phyloP scores from a whole-genome alignment of 1,139 yeast species.

The Yamadazyma aaseri region DNA sequence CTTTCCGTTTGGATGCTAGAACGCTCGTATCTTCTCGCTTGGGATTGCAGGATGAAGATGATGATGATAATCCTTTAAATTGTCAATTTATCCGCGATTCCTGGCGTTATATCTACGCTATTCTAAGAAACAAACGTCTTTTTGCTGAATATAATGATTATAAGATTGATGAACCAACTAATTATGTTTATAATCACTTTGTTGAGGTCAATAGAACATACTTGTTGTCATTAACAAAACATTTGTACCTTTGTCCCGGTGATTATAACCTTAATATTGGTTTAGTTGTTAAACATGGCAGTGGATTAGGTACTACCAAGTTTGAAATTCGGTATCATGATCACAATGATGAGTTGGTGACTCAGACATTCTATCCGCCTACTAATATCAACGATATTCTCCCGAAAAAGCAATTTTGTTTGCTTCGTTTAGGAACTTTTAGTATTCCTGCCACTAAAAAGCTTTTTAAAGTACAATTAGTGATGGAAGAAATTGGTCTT shows the following conservation, averaged over 20 bases:
- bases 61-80: slow-evolving; percentile 19
- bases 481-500: slow-evolving; percentile 61
- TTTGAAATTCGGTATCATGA: slow-evolving; percentile 42
- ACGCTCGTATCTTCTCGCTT: slow-evolving; percentile 33
- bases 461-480: slow-evolving; percentile 39
- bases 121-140: slow-evolving; percentile 49
- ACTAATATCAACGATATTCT: slow-evolving; percentile 56
- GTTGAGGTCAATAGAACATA: slow-evolving; percentile 51
- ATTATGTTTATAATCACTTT: slow-evolving; percentile 43
- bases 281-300: slow-evolving; percentile 49
- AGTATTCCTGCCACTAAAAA: slow-evolving; percentile 22
- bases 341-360: slow-evolving; percentile 19
- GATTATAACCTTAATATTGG: slow-evolving; percentile 52
- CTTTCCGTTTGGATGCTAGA: slow-evolving; percentile 39
- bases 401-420: slow-evolving; percentile 52
- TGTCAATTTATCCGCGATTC: slow-evolving; percentile 45
- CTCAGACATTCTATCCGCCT: slow-evolving; percentile 53
- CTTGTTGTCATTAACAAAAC: slow-evolving; percentile 46
- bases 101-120: slow-evolving; percentile 53
- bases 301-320: slow-evolving; percentile 60
- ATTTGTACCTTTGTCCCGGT: slow-evolving; percentile 52
- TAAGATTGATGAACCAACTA: slow-evolving; percentile 49
- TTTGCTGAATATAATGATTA: slow-evolving; percentile 55
- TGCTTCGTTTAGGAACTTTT: slow-evolving; percentile 54
- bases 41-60: slow-evolving; percentile 18